Base-by-base conservation (phyloP, 1,284 basidiomycete genomes). In the Sanghuangporus weigelae region DNA sequence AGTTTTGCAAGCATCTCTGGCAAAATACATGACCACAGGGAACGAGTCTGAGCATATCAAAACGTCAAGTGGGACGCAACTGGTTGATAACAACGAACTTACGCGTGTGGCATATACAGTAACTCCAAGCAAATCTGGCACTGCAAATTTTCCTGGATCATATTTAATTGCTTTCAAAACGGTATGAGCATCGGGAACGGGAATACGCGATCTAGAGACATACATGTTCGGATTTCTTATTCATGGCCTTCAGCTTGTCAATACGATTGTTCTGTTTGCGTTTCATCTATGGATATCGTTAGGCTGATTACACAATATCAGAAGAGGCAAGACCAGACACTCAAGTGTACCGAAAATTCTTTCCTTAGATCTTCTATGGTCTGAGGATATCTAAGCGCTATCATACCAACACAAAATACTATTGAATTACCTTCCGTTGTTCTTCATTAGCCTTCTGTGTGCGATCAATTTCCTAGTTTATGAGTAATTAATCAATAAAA, bases 81-180 rank as follows among this genome's bases (percentile, higher is more conserved):
- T 31, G 36, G 40, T 6, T 26, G 1, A 62, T 48, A 16, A 23
- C 23, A 7, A 44, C 7, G 56, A 50, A 80, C 86, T 66, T 72
- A 90, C 89, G 81, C 81, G 69, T 81, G 86, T 31, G 89, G 89
- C 67, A 81, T 82, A 51, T 78, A 69, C 7, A 90, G 73, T 14
- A 84, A 71, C 21, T 91, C 89, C 77, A 90, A 85, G 69, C 89
- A 91, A 39, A 91, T 88, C 69, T 89, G 87, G 70, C 89, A 91
- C 67, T 84, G 84, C 19, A 88, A 70, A 46, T 81, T 79, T 36
- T 73, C 70, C 73, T 90, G 88, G 36, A 90, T 78, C 6, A 75
- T 76, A 16, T 77, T 71, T 7, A 89, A 73, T 51, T 84, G 73
- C 86, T 89, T 61, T 35, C 6, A 40, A n/a, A 8, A 14, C 21